Evolutionary conservation across 1,284 basidiomycete species (phyloP).

Genomic region (Pascua sp.): DNA sequence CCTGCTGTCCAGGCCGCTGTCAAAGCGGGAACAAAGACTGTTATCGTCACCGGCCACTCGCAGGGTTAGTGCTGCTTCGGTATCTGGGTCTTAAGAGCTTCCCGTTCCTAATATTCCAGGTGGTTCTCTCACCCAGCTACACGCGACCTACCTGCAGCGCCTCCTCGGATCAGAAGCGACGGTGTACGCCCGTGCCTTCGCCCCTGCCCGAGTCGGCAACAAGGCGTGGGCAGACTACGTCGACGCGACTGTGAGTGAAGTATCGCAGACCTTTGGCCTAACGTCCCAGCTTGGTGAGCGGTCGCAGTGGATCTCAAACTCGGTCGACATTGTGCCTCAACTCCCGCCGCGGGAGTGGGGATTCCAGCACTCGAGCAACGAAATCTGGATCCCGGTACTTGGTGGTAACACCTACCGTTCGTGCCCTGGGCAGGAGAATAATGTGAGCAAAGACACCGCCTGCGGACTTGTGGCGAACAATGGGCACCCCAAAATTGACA

Average conservation of each 20-base stretch:
- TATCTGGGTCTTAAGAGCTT: too few species aligned
- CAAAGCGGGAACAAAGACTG: conserved; percentile 5
- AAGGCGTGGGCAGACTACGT: conserved; percentile 26
- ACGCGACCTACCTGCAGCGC: conserved; percentile 14
- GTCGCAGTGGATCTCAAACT: conserved; percentile 19
- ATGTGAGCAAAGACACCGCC: background rate
- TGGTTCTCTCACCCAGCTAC: conserved; percentile 19
- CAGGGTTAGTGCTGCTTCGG: conserved; percentile 7
- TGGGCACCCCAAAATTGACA: too few species aligned
- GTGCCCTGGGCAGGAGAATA: conserved; percentile 25
- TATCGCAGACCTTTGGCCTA: too few species aligned
- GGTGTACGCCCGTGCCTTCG: conserved; percentile 18
- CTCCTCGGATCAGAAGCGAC: background rate
- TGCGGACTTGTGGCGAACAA: too few species aligned
- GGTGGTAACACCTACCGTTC: conserved; percentile 1
- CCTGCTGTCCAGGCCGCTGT: conserved; percentile 5
- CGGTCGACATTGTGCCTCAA: conserved; percentile 26
- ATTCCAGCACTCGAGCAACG: conserved; percentile 19
- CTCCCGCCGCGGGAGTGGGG: conserved; percentile 24
- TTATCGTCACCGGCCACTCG: conserved; percentile 25
- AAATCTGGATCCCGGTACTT: conserved; percentile 18
- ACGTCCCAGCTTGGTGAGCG: conserved; percentile 5
- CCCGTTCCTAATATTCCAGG: too few species aligned
- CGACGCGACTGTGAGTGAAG: conserved; percentile 5
- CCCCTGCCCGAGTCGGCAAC: conserved; percentile 26